These are phyloP conservation scores for Kluyveromyces marxianus DNA, from an alignment of 1,139 yeast species.

Conservation along the genomic window DNA sequence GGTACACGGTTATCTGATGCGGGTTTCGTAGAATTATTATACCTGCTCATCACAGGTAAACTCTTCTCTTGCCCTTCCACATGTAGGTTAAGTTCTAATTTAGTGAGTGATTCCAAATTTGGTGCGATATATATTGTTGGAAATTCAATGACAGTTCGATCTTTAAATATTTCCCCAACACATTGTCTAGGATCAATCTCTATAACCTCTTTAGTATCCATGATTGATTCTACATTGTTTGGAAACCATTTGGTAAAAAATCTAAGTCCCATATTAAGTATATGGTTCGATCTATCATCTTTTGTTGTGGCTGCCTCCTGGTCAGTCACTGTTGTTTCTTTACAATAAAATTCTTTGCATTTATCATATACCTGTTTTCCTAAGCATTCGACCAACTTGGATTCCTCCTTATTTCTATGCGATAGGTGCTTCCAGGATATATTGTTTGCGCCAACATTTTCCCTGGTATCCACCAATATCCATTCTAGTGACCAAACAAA, in stretches of 20 bases:
- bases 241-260: constrained; percentile 28
- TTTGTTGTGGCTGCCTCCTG: constrained; percentile 12
- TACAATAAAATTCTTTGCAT: constrained; percentile 15
- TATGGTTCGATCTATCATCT: constrained; percentile 14
- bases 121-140: constrained; percentile 56
- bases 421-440: constrained; percentile 24
- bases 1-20: neutral
- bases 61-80: neutral
- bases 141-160: constrained; percentile 62
- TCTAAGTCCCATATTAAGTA: constrained; percentile 14
- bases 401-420: constrained; percentile 37
- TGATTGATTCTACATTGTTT: constrained; percentile 14
- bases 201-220: constrained; percentile 24
- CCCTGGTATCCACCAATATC: constrained; percentile 31
- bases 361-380: constrained; percentile 25
- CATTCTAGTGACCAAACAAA: constrained; percentile 82
- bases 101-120: constrained; percentile 4
- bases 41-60: neutral
- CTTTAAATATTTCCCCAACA: constrained; percentile 42
- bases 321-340: constrained; percentile 2
- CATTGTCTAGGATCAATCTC: constrained; percentile 17
- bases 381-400: constrained; percentile 20
- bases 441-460: neutral
- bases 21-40: neutral
- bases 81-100: neutral